Evolutionary conservation across 768 basidiomycete species (phyloP).

Genomic region (Hypsizygus marmoreus): DNA sequence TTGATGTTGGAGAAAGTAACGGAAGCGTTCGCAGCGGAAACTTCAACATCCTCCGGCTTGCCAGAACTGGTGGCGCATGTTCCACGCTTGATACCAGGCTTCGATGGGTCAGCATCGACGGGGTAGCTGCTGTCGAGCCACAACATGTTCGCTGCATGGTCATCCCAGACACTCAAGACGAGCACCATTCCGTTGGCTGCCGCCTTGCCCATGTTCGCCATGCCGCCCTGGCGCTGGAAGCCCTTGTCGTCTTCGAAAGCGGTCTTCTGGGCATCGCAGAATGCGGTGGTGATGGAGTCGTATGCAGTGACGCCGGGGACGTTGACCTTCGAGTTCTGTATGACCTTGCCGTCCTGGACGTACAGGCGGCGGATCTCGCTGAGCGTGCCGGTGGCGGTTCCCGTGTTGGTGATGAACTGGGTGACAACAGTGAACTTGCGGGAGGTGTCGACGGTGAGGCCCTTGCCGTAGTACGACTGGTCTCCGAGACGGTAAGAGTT

Average conservation of each 20-base stretch:
- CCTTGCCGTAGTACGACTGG: constrained; percentile 45
- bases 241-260: constrained; percentile 46
- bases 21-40: constrained; percentile 35
- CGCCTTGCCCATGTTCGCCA: constrained; percentile 34
- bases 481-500: constrained; percentile 59
- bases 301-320: constrained; percentile 40
- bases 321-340: constrained; percentile 48
- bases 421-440: constrained; percentile 56
- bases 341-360: constrained; percentile 52
- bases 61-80: constrained; percentile 51
- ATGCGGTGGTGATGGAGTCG: constrained; percentile 49
- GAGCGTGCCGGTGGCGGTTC: constrained; percentile 47
- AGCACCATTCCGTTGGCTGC: constrained; percentile 47
- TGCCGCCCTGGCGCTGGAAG: constrained; percentile 44
- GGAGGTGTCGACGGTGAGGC: constrained; percentile 50
- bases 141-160: constrained; percentile 54
- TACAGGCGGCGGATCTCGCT: constrained; percentile 54
- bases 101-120: constrained; percentile 28
- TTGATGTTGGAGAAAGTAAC: constrained; percentile 59
- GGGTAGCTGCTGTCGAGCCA: constrained; percentile 59
- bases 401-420: constrained; percentile 52
- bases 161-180: constrained; percentile 53
- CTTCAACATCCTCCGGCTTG: constrained; percentile 44
- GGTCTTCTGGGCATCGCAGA: constrained; percentile 49
- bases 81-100: constrained; percentile 49